Percentiles rank a stretch among this genome's conserved stretches.
phyloP scores from a whole-genome alignment of 2,329 filamentous ascomycete genomes.

The Pestalotiopsis sp. region DNA sequence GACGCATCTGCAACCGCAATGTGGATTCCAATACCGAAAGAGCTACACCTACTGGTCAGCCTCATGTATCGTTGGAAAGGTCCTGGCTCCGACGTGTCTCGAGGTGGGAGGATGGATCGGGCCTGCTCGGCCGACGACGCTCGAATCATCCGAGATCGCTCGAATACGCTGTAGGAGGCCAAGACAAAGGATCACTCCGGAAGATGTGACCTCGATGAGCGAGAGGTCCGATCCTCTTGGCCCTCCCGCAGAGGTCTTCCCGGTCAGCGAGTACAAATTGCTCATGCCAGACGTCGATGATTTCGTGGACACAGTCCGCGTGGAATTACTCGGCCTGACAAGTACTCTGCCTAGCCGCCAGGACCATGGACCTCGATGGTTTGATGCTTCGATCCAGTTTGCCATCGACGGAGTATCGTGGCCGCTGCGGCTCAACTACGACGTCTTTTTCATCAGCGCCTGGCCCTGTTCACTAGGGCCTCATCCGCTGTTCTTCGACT shows the following conservation, averaged over 20 bases:
- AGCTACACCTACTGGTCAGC: conserved; percentile 79
- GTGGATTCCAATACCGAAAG: conserved; percentile 74
- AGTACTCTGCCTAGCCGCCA: conserved; percentile 35
- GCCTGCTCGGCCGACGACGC: conserved; percentile 66
- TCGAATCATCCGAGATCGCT: conserved; percentile 70
- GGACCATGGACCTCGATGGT: conserved; percentile 45
- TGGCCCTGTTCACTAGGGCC: conserved; percentile 66
- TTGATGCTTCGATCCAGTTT: conserved; percentile 64
- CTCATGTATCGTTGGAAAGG: conserved; percentile 73
- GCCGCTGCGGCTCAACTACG: conserved; percentile 63
- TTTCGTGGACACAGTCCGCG: conserved; percentile 65
- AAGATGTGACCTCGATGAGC: conserved; percentile 66
- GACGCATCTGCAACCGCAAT: conserved; percentile 67
- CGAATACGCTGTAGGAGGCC: conserved; percentile 64
- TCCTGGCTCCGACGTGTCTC: conserved; percentile 71
- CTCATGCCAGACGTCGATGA: conserved; percentile 59
- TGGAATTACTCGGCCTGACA: conserved; percentile 67
- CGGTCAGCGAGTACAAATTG: conserved; percentile 68
- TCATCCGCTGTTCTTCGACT: conserved; percentile 74
- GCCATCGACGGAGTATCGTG: conserved; percentile 65
- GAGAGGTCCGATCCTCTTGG: conserved; percentile 71
- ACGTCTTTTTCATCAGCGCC: conserved; percentile 67
- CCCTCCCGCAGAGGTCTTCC: conserved; percentile 61
- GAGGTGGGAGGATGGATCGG: conserved; percentile 75
- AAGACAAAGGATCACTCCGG: conserved; percentile 55